Evolutionary conservation across 306 rosid genomes (phyloP).

Genomic region (Rosa persica): DNA sequence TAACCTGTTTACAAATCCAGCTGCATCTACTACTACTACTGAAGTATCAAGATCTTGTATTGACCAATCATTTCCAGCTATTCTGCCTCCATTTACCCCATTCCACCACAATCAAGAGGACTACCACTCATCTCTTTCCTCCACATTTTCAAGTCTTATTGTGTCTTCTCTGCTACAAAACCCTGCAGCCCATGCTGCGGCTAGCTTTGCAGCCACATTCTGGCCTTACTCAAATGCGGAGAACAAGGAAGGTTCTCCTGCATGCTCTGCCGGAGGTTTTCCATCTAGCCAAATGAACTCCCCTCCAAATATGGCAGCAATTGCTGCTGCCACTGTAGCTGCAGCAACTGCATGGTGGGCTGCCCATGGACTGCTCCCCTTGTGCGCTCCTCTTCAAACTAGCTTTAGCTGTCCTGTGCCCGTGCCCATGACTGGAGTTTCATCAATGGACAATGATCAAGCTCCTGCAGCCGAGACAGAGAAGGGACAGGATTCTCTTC

Average conservation of each 20-base stretch:
- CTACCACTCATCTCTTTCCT: slow-evolving; percentile 66
- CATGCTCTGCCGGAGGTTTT: slow-evolving; percentile 51
- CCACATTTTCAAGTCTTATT: slow-evolving; percentile 72
- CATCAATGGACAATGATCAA: slow-evolving; percentile 48
- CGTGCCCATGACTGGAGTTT: slow-evolving; percentile 44
- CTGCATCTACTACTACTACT: slow-evolving; percentile 50
- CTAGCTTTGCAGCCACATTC: slow-evolving; percentile 76
- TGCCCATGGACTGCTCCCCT: slow-evolving; percentile 85
- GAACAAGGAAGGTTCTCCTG: slow-evolving; percentile 48
- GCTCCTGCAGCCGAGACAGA: slow-evolving; percentile 40
- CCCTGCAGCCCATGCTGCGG: slow-evolving; percentile 91
- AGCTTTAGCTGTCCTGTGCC: slow-evolving; percentile 55
- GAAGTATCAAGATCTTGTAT: slow-evolving; percentile 54
- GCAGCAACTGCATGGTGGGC: slow-evolving; percentile 99
- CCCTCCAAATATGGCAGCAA: slow-evolving; percentile 72
- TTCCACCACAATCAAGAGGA: slow-evolving; percentile 45
- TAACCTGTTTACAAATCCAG: slow-evolving; percentile 44
- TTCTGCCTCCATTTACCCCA: slow-evolving; percentile 56
- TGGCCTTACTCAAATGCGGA: slow-evolving; percentile 72
- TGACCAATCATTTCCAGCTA: slow-evolving; percentile 64
- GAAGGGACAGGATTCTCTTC: slow-evolving; percentile 43
- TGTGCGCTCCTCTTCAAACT: slow-evolving; percentile 75
- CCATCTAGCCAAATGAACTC: slow-evolving; percentile 53
- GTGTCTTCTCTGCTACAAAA: slow-evolving; percentile 80
- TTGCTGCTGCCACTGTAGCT: slow-evolving; percentile 86